Evolutionary conservation across 495 filamentous ascomycete genomes (phyloP), one percentile per base, ranked within the genome.

Genomic region (Glonium stellatum): DNA sequence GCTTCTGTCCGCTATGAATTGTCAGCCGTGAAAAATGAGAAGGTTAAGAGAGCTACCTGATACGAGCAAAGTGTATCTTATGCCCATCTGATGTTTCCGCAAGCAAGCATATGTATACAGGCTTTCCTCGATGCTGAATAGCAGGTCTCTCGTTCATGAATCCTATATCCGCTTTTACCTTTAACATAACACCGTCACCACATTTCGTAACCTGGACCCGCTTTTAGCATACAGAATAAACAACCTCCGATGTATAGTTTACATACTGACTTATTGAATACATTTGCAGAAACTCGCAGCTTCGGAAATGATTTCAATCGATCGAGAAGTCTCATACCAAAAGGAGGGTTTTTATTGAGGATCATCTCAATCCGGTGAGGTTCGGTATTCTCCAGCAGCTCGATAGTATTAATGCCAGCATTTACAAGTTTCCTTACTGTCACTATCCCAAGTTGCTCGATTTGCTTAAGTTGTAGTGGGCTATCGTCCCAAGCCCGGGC

Each of bases 401-500:
- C 80, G 11, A 98, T 79, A 27, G 78, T 88, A 21, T 77, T 79
- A 42, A 97, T 82, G 6, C 85, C 85, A 39, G 83, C 82, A 57
- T 78, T 78, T 8, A 84, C 84, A 41, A 97, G 79, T 70, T 91
- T 96, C 34, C 88, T 79, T 41, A 93, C 84, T 5, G 83, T 80
- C 2, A 85, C 90, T 13, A 85, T 77, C 0, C 92, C 95, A 50
- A 96, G 80, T n/a, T 85, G 81, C 3, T 88, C 85, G 9, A 98
- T 79, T 67, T 98, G 93, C 57, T 88, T 91, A 70, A 98, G 81
- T 57, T 97, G 89, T 18, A 86, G 78, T 0, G 89, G 84, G 0
- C 86, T 89, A 36, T 87, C 82, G 60, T 97, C 95, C 95, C 95
- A 97, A 4, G 84, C 87, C 59, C 81, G 83, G 11, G 89, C 90